A percentile compares a stretch with the other conserved stretches of the same genome.
These are phyloP conservation scores for Paraconiothyrium brasiliense DNA, from an alignment of 2,329 filamentous ascomycete genomes.

Conservation along the genomic window DNA sequence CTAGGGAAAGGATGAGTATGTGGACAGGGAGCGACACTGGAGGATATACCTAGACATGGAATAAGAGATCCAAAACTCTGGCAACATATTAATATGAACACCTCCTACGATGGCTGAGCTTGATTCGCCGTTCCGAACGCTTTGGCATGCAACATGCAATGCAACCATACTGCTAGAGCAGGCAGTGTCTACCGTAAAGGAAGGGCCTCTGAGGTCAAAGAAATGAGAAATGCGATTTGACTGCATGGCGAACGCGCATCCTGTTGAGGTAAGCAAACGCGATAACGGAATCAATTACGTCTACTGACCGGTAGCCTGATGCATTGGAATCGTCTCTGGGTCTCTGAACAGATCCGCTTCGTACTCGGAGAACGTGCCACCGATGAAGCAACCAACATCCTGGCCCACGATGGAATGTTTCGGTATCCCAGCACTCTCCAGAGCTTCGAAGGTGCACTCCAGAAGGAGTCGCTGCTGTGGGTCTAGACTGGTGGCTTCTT, in stretches of 20 bases:
- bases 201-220: slow-evolving; percentile 43
- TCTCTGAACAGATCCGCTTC: slow-evolving; percentile 35
- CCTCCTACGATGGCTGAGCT: slow-evolving; percentile 37
- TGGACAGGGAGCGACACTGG: not conserved
- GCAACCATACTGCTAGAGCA: slow-evolving; percentile 43
- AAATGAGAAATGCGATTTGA: slow-evolving; percentile 43
- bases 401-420: slow-evolving; percentile 40
- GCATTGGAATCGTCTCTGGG: slow-evolving; percentile 36
- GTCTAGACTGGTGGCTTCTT: slow-evolving; percentile 42
- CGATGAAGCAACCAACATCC: slow-evolving; percentile 38
- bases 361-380: slow-evolving; percentile 35
- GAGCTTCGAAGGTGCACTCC: slow-evolving; percentile 48
- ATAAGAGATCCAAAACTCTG: slow-evolving; percentile 37
- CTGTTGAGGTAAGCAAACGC: slow-evolving; percentile 19
- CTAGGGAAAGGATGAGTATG: slow-evolving; percentile 21
- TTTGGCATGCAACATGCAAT: slow-evolving; percentile 41
- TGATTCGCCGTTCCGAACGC: slow-evolving; percentile 35
- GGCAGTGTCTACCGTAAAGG: slow-evolving; percentile 44
- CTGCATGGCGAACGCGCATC: slow-evolving; percentile 33
- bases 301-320: slow-evolving; percentile 36
- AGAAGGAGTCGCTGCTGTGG: slow-evolving; percentile 46
- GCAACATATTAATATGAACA: slow-evolving; percentile 34
- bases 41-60: slow-evolving; percentile 28
- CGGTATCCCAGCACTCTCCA: slow-evolving; percentile 51
- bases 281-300: slow-evolving; percentile 1